Conservation (phyloP, 176 grass and related monocot genomes). For the Tillandsia leiboldiana region DNA sequence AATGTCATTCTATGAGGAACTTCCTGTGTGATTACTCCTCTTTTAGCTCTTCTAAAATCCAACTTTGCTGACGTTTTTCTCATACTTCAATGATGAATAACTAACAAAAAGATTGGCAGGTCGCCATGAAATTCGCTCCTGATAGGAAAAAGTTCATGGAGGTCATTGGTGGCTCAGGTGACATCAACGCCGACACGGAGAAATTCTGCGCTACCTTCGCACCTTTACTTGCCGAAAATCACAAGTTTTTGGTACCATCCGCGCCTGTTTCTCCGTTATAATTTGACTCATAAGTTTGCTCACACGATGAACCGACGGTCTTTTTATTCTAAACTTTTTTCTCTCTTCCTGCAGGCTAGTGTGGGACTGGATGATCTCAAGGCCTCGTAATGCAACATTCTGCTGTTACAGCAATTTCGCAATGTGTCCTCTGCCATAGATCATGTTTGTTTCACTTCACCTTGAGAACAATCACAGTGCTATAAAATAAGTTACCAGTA, state of each 20-base stretch:
- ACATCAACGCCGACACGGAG: constrained; percentile 85
- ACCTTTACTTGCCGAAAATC: constrained; percentile 78
- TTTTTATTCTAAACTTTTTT: neutral
- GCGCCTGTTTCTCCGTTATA: neutral
- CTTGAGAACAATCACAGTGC: no score
- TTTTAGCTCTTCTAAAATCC: neutral
- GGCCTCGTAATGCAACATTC: constrained; percentile 47
- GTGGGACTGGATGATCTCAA: constrained; percentile 84
- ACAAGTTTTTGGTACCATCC: constrained; percentile 57
- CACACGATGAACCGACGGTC: neutral
- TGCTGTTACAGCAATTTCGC: neutral
- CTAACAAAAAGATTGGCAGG: constrained; percentile 25
- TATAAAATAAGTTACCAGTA: no score
- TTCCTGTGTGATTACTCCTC: neutral
- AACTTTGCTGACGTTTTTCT: neutral
- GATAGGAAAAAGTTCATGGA: constrained; percentile 97
- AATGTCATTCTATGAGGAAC: no score
- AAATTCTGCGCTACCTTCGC: constrained; percentile 78
- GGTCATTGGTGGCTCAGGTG: constrained; percentile 58
- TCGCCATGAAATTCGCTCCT: constrained; percentile 92
- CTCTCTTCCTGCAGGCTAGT: constrained; percentile 55
- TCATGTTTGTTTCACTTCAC: no score
- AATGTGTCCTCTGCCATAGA: neutral
- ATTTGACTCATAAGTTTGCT: neutral
- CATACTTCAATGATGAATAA: constrained; percentile 6